These are phyloP conservation scores for Pelargonium cotyledonis DNA, from an alignment of 441 rosid species.

Conservation along the genomic window DNA sequence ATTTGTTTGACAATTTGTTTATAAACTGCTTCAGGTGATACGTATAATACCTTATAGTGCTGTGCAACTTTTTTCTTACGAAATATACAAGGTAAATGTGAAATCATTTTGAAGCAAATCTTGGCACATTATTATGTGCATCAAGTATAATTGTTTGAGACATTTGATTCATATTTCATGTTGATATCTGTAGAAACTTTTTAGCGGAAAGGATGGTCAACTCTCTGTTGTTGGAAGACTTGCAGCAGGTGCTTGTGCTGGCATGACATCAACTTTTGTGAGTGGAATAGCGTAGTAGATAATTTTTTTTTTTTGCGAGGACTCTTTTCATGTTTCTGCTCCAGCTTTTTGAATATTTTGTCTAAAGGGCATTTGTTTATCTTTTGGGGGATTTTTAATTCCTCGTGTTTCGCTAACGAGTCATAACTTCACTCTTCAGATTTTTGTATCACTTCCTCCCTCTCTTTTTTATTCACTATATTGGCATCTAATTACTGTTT, in stretches of 20 bases:
- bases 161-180: constrained; percentile 16
- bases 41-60: constrained; percentile 88
- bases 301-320: neutral
- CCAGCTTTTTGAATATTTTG: neutral
- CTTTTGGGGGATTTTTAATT: neutral
- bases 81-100: constrained; percentile 71
- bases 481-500: constrained; percentile 2
- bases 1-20: constrained; percentile 20
- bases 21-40: constrained; percentile 50
- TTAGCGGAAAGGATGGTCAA: constrained; percentile 67
- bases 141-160: constrained; percentile 1
- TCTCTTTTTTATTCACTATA: neutral
- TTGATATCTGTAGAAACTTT: constrained; percentile 58
- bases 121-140: neutral
- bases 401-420: too few relatives aligned
- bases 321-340: neutral
- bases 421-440: too few relatives aligned
- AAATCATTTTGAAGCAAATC: constrained; percentile 12
- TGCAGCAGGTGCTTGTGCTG: constrained; percentile 98
- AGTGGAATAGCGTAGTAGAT: constrained; percentile 24
- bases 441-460: too few relatives aligned
- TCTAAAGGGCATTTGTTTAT: neutral
- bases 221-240: constrained; percentile 89
- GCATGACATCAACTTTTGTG: constrained; percentile 97
- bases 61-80: constrained; percentile 89